Evolutionary conservation across 1,284 basidiomycete genomes (phyloP).

Genomic region (Fomes fomentarius): DNA sequence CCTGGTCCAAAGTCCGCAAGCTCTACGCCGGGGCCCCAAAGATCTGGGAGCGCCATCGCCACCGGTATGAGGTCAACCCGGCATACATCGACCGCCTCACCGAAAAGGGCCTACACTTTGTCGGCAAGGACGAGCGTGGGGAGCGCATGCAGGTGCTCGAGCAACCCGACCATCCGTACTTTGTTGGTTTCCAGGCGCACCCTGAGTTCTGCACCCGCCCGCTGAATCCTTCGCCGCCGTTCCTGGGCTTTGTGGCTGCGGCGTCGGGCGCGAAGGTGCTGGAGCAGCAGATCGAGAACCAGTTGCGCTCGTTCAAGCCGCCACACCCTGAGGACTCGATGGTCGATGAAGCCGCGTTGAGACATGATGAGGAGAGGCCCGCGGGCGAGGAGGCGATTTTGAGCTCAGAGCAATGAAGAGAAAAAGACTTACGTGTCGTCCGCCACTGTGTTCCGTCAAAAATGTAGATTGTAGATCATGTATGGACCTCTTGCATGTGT

Average conservation of each 20-base stretch:
- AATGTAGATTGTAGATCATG: no score
- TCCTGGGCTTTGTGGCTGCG: constrained; percentile 95
- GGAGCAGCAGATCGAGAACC: constrained; percentile 75
- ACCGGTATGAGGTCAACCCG: constrained; percentile 98
- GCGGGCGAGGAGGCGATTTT: constrained; percentile 33
- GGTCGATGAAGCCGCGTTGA: constrained; percentile 48
- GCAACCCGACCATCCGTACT: constrained; percentile 91
- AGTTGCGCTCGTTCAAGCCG: constrained; percentile 53
- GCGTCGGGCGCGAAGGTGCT: constrained; percentile 69
- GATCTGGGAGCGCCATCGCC: constrained; percentile 97
- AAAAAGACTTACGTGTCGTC: not conserved
- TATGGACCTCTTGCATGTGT: no score
- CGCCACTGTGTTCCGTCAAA: no score
- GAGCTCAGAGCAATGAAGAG: constrained; percentile 28
- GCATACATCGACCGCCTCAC: constrained; percentile 79
- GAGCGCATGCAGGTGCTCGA: constrained; percentile 99
- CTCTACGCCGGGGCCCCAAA: constrained; percentile 86
- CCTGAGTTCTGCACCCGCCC: constrained; percentile 99
- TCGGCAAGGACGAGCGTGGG: constrained; percentile 93
- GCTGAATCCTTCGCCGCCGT: constrained; percentile 95
- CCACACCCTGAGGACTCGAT: constrained; percentile 56
- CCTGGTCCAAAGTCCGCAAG: constrained; percentile 72
- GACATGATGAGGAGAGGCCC: constrained; percentile 33
- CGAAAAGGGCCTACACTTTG: constrained; percentile 78
- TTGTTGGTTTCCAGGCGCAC: constrained; percentile 94